Base-by-base conservation (phyloP, 139 green algal genomes). In the Chlamydomonas sp. region DNA sequence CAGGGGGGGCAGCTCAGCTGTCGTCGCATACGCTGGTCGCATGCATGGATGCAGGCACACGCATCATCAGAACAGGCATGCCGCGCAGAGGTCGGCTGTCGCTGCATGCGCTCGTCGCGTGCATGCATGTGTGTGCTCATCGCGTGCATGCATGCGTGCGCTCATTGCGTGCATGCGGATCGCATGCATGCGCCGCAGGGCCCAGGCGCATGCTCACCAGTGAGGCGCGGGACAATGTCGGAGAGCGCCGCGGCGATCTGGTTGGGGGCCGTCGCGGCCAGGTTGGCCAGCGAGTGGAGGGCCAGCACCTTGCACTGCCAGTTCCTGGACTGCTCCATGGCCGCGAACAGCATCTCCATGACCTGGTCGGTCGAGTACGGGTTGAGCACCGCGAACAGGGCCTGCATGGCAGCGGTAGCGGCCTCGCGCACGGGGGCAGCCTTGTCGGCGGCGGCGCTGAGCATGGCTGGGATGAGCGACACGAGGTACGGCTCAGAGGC, bases 291-390 rank as follows among this genome's bases (percentile, higher is more conserved):
- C 60, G 89, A 67, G 61, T 80, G 76, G 57, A 90, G 79, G 13
- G 83, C 80, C 22, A 73, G 84, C 68, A 89, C 77, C 79, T 93
- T 95, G 79, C 83, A 87, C 74, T 89, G 85, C 76, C 81, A 88
- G 74, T 91, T 88, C 58, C 82, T 69, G 59, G 82, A 79, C 47
- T 75, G 39, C 4, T 81, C 76, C 78, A 94, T 87, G 35, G 69
- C 84, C 47, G 86, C 80, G 35, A 92, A 82, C 43, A 93, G 72
- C 29, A 64, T 64, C 16, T 83, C 80, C 76, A 93, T 64, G 5
- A 58, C 62, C 13, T 58, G 24, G 20, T 54, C 10, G 10, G 37
- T 57, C 5, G 62, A 54, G 37, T 58, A 69, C 5, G 76, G 72
- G 68, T 74, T 69, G 33, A 81, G 49, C 36, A 67, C 29, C 5